Evolutionary conservation across 1,139 yeast genomes (phyloP).

Genomic region (Protomyces inundatus): DNA sequence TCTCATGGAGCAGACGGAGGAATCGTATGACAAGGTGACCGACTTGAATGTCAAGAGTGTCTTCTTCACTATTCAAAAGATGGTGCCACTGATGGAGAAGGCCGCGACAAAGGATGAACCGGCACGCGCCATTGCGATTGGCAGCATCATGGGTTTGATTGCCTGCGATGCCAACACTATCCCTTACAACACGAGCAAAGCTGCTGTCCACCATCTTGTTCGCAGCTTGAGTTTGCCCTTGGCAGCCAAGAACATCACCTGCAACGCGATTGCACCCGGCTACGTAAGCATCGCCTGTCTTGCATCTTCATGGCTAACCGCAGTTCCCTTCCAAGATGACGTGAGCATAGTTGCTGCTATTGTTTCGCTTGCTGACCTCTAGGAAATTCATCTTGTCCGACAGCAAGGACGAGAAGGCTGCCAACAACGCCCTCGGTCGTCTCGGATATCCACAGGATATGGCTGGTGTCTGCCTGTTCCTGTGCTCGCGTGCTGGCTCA

Average conservation of each 20-base stretch:
- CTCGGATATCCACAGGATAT: conserved; percentile 61
- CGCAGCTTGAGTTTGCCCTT: conserved; percentile 63
- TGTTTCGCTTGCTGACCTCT: conserved; percentile 39
- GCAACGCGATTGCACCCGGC: conserved; percentile 61
- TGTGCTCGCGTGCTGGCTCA: conserved; percentile 54
- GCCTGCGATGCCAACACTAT: conserved; percentile 36
- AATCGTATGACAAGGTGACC: conserved; percentile 54
- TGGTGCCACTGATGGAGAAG: conserved; percentile 52
- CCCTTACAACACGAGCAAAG: conserved; percentile 69
- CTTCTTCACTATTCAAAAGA: conserved; percentile 59
- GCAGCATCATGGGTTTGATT: conserved; percentile 49
- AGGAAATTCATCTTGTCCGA: conserved; percentile 51
- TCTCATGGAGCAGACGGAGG: conserved; percentile 56
- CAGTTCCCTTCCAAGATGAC: conserved; percentile 75
- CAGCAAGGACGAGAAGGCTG: conserved; percentile 47
- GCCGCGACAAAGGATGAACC: conserved; percentile 60
- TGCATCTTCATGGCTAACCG: conserved; percentile 43
- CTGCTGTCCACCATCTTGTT: conserved; percentile 69
- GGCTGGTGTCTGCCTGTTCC: conserved; percentile 54
- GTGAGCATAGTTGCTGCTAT: conserved; percentile 47
- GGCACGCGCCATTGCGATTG: conserved; percentile 62
- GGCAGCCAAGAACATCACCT: conserved; percentile 62
- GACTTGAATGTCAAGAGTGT: conserved; percentile 67
- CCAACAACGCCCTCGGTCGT: conserved; percentile 53
- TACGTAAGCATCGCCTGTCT: not conserved